These are phyloP conservation scores for Rhytidiadelphus loreus DNA, from an alignment of 225 moss, liverwort and hornwort genomes.

Conservation along the genomic window DNA sequence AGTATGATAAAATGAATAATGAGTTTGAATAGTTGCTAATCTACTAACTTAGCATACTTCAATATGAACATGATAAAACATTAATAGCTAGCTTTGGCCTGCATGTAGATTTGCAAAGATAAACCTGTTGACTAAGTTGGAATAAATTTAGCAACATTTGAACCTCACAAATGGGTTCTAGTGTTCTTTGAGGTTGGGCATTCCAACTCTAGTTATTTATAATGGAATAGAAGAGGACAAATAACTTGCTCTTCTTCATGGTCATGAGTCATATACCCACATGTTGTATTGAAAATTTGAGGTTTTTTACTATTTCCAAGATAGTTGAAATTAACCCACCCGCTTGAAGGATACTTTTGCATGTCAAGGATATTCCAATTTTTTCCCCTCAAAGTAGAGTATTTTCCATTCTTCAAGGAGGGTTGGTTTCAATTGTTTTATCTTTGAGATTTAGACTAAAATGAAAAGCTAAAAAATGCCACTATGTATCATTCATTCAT, in stretches of 20 bases:
- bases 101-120: neutral
- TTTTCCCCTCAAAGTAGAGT: fast-evolving
- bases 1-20: neutral
- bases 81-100: neutral
- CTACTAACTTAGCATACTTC: fast-evolving
- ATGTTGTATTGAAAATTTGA: neutral
- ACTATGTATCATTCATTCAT: neutral
- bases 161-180: fast-evolving
- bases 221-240: neutral
- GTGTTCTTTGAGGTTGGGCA: neutral
- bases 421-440: too few relatives aligned
- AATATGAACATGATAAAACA: neutral
- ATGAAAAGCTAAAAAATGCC: neutral
- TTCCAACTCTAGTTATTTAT: neutral
- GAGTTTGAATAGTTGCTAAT: neutral
- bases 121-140: neutral
- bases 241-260: neutral
- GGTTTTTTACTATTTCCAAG: neutral
- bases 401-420: neutral
- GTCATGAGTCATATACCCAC: fast-evolving
- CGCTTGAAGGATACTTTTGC: neutral
- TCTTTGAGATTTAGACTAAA: neutral
- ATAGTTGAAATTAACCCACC: neutral
- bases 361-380: neutral
- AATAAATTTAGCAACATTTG: neutral